Evolutionary conservation across 257 asterid species (phyloP).

Genomic region (Solanum paucissectum): DNA sequence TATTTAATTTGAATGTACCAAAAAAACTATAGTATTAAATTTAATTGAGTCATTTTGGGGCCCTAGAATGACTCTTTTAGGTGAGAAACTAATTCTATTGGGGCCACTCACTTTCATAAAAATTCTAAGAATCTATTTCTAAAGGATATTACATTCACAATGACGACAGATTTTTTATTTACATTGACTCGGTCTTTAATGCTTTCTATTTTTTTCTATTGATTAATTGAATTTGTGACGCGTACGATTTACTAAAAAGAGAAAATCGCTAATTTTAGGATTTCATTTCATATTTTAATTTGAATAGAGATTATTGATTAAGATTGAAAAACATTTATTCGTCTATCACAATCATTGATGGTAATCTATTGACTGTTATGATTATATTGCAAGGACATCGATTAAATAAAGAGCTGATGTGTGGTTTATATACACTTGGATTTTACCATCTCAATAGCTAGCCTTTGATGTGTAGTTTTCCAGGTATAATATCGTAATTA

Average conservation of each 20-base stretch:
- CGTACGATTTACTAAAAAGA: neutral
- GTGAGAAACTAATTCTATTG: neutral
- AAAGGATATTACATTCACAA: neutral
- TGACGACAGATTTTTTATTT: neutral
- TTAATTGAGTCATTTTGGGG: neutral
- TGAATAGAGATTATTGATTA: neutral
- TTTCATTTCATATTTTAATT: too few relatives aligned
- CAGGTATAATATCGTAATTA: neutral
- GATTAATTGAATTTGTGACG: accelerated
- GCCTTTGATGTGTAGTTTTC: neutral
- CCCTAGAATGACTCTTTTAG: neutral
- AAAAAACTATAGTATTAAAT: neutral
- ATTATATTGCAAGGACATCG: neutral
- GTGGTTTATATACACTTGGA: neutral
- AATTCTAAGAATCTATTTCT: neutral
- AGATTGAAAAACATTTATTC: neutral
- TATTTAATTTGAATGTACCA: neutral
- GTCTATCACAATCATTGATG: neutral
- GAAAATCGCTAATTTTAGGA: too few relatives aligned
- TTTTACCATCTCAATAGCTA: neutral
- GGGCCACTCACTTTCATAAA: neutral
- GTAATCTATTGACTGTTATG: neutral
- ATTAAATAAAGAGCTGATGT: neutral
- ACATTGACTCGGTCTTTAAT: neutral
- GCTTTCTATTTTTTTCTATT: accelerated